Evolutionary conservation across 2,329 filamentous ascomycete genomes (phyloP), one percentile per base, ranked within the genome.

Genomic region (Colletotrichum magnum): DNA sequence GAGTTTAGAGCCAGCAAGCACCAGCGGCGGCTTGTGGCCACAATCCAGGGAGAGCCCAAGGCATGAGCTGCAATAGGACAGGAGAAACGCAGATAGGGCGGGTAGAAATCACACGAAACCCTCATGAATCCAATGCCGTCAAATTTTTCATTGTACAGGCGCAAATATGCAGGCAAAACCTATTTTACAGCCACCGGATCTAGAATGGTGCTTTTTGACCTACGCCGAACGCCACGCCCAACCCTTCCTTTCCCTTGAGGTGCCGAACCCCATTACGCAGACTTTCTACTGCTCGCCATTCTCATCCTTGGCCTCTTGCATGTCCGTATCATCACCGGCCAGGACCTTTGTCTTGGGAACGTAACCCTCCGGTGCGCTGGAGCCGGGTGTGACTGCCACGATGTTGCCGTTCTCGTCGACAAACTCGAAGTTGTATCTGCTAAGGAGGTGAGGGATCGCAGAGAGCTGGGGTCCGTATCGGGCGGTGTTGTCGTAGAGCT

Each of bases 381-480:
- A 86, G 6, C 94, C 94, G 0, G 95, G 95, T 3, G 95, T 98
- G 32, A 91, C 87, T 2, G 94, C 94, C 24, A 95, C 93, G 6
- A 97, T 91, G 64, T 97, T 92, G 68, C 94, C 95, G 57, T 94
- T 88, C 82, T 99, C 96, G 79, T 99, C 94, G 52, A 98, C 92
- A 75, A 97, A 98, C 78, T 99, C 95, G 78, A 98, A 98, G 82
- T 98, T 97, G 83, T 98, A 99, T 63, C 94, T 89, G 72, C 94
- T 97, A 12, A 99, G 88, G 5, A 98, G 87, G 79, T 99, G 96
- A 0, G 96, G 96, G 65, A 99, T 98, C 1, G 96, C 96, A 1
- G 95, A 97, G 16, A 99, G 90, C 79, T 99, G 96, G 5, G 96
- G 96, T 0, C 96, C 96, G 79, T 99, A 99, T 69, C 96, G 88